phyloP scores from a whole-genome alignment of 2,329 filamentous ascomycete species.

The Colletotrichum scovillei region DNA sequence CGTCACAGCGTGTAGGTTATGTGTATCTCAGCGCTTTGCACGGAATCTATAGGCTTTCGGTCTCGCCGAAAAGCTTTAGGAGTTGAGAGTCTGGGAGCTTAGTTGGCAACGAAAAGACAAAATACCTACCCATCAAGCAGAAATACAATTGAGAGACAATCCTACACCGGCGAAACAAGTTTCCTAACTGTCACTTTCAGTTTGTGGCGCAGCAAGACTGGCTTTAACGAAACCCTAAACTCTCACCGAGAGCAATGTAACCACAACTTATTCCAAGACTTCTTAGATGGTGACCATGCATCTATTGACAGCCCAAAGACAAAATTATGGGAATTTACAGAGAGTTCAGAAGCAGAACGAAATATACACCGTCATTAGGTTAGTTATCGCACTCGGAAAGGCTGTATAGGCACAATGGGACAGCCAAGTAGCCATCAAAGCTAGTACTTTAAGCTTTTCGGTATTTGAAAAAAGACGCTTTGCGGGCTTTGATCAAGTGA shows the following conservation, averaged over 20 bases:
- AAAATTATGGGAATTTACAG: slow-evolving; percentile 14
- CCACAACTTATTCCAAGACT: background rate
- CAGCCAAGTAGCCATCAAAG: background rate
- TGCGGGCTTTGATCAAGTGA: slow-evolving; percentile 32
- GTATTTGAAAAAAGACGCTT: slow-evolving; percentile 31
- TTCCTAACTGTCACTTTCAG: background rate
- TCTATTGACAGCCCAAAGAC: background rate
- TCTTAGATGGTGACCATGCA: background rate
- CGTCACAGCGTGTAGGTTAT: background rate
- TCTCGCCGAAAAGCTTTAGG: background rate
- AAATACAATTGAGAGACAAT: background rate
- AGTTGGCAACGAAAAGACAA: background rate
- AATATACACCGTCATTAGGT: slow-evolving; percentile 4
- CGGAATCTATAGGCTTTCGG: background rate
- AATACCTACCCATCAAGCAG: background rate
- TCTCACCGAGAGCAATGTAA: slow-evolving; percentile 8
- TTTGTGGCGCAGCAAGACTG: slow-evolving; percentile 20
- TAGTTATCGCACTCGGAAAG: slow-evolving; percentile 10
- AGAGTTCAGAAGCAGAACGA: slow-evolving; percentile 16
- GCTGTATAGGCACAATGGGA: background rate
- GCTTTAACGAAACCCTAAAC: slow-evolving; percentile 11
- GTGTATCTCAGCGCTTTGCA: background rate
- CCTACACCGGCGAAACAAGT: background rate
- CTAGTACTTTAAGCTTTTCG: slow-evolving; percentile 32
- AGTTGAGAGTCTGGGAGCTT: background rate